These are phyloP conservation scores for Talaromyces islandicus DNA, from an alignment of 2,329 filamentous ascomycete genomes.

Conservation along the genomic window DNA sequence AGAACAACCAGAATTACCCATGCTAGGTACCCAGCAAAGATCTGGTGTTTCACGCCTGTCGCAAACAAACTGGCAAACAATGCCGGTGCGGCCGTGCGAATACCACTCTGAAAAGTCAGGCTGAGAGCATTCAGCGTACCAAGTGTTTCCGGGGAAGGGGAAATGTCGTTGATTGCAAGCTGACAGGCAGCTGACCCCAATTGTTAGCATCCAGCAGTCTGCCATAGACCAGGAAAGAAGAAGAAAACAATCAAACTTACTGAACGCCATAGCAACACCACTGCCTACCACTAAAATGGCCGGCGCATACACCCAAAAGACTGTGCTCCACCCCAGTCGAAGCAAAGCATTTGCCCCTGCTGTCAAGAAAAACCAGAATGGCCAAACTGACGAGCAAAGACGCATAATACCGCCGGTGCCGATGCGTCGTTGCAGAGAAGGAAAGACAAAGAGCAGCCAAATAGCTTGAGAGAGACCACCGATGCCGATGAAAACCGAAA, in stretches of 20 bases:
- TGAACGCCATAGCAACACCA: constrained; percentile 64
- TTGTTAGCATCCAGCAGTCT: background rate
- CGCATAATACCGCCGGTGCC: constrained; percentile 63
- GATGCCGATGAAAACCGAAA: constrained; percentile 60
- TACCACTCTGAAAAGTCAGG: constrained; percentile 55
- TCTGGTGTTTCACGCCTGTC: constrained; percentile 55
- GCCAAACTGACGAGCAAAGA: constrained; percentile 50
- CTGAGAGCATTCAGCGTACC: constrained; percentile 67
- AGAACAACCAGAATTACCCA: constrained; percentile 53
- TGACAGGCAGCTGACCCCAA: constrained; percentile 51
- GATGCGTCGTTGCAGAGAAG: constrained; percentile 57
- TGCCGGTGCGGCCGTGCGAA: constrained; percentile 62
- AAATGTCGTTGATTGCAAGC: constrained; percentile 68
- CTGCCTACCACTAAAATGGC: constrained; percentile 49
- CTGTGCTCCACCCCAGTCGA: constrained; percentile 34
- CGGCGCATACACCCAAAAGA: constrained; percentile 55
- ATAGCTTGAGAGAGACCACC: constrained; percentile 61
- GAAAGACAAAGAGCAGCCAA: constrained; percentile 68
- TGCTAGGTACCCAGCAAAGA: constrained; percentile 59
- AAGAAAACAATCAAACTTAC: constrained; percentile 20
- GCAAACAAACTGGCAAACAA: constrained; percentile 64
- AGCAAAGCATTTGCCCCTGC: constrained; percentile 56
- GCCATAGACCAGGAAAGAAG: background rate
- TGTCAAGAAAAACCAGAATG: constrained; percentile 54
- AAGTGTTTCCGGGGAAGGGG: constrained; percentile 58